Base-by-base conservation (phyloP, 2,329 filamentous ascomycete genomes). In the Tolypocladium guangdongense region DNA sequence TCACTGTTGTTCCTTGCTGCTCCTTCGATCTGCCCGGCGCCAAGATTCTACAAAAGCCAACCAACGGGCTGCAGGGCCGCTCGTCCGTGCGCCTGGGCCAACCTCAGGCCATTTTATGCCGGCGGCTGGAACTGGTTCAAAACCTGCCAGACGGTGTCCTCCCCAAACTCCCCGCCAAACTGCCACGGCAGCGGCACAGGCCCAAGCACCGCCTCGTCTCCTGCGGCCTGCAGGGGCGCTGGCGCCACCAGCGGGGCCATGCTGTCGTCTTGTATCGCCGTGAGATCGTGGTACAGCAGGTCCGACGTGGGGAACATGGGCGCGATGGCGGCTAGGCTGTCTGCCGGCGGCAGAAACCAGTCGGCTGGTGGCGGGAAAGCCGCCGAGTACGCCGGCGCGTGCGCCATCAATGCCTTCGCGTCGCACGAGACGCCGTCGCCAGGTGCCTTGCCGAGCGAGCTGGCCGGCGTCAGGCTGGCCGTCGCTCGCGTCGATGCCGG, bases 271-370 rank as follows among this genome's bases (percentile, higher is more conserved):
- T 65, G 64, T 12, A 73, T 67, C n/a, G 71, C 75, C 14, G 70
- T 73, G 4, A 83, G 67, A 36, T 82, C 75, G 57, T 83, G 80
- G 60, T 77, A 82, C 0, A 80, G 66, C 6, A 84, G 66, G 58
- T 83, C 80, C 22, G 76, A 74, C 54, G 77, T 80, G 0, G 80
- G 76, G 52, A 80, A 81, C 55, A 82, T 72, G 18, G 79, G 78
- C 57, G 77, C 73, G 54, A 84, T 72, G 12, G 69, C 67, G 24
- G 74, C 67, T 59, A 81, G 75, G 59, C 77, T 74, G 55, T 79
- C 77, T 53, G 70, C 66, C 7, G 68, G 66, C 2, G 76, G 74
- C 43, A 74, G 58, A 18, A 65, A 63, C 71, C 73, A 76, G 49
- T 72, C 68, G 2, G 51, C 33, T 7, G 43, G 16, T 20, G 46